These are phyloP conservation scores for Solanum sejunctum DNA, from an alignment of 257 asterid species.

Conservation along the genomic window DNA sequence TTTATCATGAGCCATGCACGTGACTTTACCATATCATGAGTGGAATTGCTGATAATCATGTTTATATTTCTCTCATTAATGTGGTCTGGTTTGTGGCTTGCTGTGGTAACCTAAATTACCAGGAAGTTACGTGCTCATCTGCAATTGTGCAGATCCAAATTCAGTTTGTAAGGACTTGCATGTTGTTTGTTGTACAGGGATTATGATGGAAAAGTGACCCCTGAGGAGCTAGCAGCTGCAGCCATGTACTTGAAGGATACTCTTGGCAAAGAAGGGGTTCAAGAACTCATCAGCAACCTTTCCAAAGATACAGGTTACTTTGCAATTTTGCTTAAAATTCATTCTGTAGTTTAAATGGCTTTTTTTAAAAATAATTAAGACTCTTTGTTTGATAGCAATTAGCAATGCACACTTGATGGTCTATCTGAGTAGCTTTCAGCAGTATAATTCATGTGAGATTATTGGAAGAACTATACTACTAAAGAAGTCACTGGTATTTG, in stretches of 20 bases:
- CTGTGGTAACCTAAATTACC: not conserved
- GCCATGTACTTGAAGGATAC: conserved; percentile 72
- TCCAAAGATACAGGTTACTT: conserved; percentile 67
- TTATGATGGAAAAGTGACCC: conserved; percentile 76
- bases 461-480: not conserved
- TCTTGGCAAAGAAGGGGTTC: conserved; percentile 72
- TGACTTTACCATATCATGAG: not conserved
- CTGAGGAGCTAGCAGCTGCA: conserved; percentile 86
- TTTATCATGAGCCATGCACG: not conserved
- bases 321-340: not conserved
- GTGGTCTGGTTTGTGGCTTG: not conserved
- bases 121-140: not conserved
- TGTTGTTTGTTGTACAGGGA: conserved; percentile 30
- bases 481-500: not conserved
- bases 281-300: conserved; percentile 69
- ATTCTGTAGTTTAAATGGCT: not conserved
- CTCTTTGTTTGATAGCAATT: not conserved
- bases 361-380: not conserved
- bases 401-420: not conserved
- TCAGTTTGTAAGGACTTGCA: not conserved
- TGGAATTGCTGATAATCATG: not conserved
- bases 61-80: not conserved
- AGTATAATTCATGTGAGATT: not conserved
- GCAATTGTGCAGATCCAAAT: not conserved
- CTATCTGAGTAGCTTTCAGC: not conserved